Evolutionary conservation across 768 basidiomycete genomes (phyloP).

Genomic region (Lactarius hengduanensis): DNA sequence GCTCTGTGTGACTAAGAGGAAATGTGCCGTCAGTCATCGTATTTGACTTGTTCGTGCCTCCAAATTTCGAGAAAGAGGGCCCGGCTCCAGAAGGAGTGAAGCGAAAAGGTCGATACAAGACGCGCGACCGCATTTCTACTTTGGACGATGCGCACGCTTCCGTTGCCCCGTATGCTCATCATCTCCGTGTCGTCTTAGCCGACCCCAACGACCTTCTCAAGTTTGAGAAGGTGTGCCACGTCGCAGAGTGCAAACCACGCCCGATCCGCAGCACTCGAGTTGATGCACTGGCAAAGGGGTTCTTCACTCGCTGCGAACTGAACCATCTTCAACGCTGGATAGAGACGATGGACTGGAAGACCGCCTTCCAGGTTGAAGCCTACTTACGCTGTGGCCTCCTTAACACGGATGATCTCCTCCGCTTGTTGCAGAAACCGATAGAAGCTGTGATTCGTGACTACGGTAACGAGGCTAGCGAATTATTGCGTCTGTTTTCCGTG

Average conservation of each 20-base stretch:
- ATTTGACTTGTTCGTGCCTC: slow-evolving; percentile 43
- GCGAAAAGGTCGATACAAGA: slow-evolving; percentile 43
- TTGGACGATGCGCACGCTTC: slow-evolving; percentile 56
- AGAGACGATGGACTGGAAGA: slow-evolving; percentile 53
- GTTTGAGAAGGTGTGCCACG: slow-evolving; percentile 55
- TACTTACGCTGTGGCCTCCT: slow-evolving; percentile 62
- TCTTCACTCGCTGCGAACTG: slow-evolving; percentile 52
- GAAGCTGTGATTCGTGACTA: slow-evolving; percentile 40
- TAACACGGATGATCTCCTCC: slow-evolving; percentile 54
- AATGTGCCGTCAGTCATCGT: slow-evolving; percentile 11
- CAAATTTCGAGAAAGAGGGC: slow-evolving; percentile 57
- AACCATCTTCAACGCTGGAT: slow-evolving; percentile 46
- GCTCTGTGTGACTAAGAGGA: neutral
- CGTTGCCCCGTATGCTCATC: slow-evolving; percentile 69
- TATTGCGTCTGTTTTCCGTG: slow-evolving; percentile 57
- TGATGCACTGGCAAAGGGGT: slow-evolving; percentile 47
- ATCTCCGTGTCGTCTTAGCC: slow-evolving; percentile 62
- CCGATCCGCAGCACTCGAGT: slow-evolving; percentile 38
- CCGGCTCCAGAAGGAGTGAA: slow-evolving; percentile 45
- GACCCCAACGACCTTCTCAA: slow-evolving; percentile 47
- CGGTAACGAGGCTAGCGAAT: slow-evolving; percentile 39
- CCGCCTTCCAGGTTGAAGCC: slow-evolving; percentile 77
- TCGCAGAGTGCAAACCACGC: slow-evolving; percentile 43
- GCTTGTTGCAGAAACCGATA: slow-evolving; percentile 45
- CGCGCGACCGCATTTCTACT: slow-evolving; percentile 56